Evolutionary conservation across 345 rosid genomes (phyloP).

Genomic region (Balakata baccata): DNA sequence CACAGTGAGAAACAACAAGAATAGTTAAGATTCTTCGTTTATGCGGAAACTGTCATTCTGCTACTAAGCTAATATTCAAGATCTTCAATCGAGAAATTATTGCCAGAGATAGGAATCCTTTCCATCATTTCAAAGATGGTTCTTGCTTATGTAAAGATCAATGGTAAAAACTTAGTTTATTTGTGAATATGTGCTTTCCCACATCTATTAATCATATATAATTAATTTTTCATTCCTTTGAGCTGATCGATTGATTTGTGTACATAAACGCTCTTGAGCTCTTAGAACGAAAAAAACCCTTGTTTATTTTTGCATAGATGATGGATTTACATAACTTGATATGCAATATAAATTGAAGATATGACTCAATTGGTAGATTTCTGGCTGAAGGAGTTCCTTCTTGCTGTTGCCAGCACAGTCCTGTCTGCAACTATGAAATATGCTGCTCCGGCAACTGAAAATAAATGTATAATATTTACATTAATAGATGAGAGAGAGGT

Average conservation of each 20-base stretch:
- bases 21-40: constrained; percentile 79
- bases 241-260: neutral
- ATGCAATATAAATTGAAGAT: constrained; percentile 1
- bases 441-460: constrained; percentile 76
- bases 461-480: neutral
- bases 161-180: constrained; percentile 34
- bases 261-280: neutral
- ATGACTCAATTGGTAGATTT: constrained; percentile 28
- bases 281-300: constrained; percentile 7
- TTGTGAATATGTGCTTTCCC: neutral
- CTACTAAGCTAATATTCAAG: constrained; percentile 66
- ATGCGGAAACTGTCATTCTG: constrained; percentile 68
- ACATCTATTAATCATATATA: neutral
- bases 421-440: constrained; percentile 93
- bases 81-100: constrained; percentile 71
- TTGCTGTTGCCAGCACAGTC: constrained; percentile 77
- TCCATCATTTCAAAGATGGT: constrained; percentile 76
- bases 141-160: constrained; percentile 69
- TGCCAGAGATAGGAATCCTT: constrained; percentile 72
- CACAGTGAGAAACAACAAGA: constrained; percentile 76
- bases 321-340: constrained; percentile 18
- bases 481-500: constrained; percentile 1
- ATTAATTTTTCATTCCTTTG: neutral
- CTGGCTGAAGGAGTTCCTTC: constrained; percentile 65
- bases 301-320: constrained; percentile 17